Percentiles rank a stretch among this genome's conserved stretches.
These are phyloP conservation scores for Macrotyloma uniflorum DNA, from an alignment of 306 rosid species.

Conservation along the genomic window DNA sequence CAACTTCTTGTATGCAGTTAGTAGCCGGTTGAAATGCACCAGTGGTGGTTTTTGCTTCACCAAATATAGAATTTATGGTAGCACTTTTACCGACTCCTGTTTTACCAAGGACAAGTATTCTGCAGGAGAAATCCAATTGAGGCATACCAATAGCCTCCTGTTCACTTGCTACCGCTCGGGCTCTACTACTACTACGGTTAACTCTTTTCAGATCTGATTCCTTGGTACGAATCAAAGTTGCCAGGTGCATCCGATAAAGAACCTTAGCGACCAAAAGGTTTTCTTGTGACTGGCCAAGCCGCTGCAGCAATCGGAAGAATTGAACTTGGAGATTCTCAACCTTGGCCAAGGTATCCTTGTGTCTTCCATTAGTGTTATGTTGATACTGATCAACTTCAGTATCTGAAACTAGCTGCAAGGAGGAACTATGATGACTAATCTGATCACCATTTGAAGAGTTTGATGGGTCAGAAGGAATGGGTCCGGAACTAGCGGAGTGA, in stretches of 20 bases:
- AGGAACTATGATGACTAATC: conserved; percentile 49
- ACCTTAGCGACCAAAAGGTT: conserved; percentile 78
- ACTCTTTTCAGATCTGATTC: conserved; percentile 74
- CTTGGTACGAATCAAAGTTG: conserved; percentile 78
- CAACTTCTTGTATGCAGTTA: conserved; percentile 72
- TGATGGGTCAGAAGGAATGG: conserved; percentile 39
- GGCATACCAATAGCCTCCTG: conserved; percentile 67
- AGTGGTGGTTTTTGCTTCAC: conserved; percentile 70
- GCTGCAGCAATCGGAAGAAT: conserved; percentile 69
- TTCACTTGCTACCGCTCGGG: conserved; percentile 59
- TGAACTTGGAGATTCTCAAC: conserved; percentile 77
- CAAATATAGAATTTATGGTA: conserved; percentile 89
- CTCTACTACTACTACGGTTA: conserved; percentile 52
- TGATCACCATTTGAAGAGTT: conserved; percentile 47
- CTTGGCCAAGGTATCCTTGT: conserved; percentile 60
- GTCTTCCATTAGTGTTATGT: conserved; percentile 39
- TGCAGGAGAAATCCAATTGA: conserved; percentile 69
- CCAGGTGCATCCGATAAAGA: conserved; percentile 88
- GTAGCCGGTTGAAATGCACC: conserved; percentile 96
- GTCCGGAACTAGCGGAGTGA: conserved; percentile 41
- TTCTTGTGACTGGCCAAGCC: conserved; percentile 72
- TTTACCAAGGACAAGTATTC: conserved; percentile 89
- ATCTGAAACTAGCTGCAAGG: conserved; percentile 48
- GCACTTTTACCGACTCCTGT: conserved; percentile 99
- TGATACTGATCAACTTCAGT: conserved; percentile 44